A percentile compares a stretch with the other conserved stretches of the same genome.
Evolutionary conservation across 768 basidiomycete genomes (phyloP).

Genomic region (Podaxis rugospora): DNA sequence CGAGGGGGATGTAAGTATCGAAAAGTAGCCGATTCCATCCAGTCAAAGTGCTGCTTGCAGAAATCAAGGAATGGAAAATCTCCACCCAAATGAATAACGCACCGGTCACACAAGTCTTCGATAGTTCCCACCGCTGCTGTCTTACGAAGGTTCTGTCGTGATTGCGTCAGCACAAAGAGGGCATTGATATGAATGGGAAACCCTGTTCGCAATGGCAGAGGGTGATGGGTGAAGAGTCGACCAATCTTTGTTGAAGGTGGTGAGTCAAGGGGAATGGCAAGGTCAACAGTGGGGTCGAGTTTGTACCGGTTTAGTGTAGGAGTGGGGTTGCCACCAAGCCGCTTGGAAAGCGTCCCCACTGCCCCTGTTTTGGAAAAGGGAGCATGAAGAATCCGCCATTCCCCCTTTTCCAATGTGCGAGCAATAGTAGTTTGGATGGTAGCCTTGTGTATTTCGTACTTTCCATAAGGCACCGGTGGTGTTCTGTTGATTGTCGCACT

Average conservation of each 20-base stretch:
- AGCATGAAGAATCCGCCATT: constrained; percentile 32
- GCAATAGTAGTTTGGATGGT: constrained; percentile 7
- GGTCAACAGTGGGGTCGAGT: constrained; percentile 32
- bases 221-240: constrained; percentile 45
- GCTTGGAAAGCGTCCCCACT: constrained; percentile 19
- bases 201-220: constrained; percentile 39
- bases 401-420: constrained; percentile 12
- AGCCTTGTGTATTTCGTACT: constrained; percentile 11
- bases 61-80: background rate
- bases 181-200: constrained; percentile 44
- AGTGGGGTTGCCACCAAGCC: constrained; percentile 21
- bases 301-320: constrained; percentile 32
- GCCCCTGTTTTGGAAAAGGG: constrained; percentile 23
- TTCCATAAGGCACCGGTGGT: constrained; percentile 6
- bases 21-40: constrained; percentile 48
- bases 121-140: constrained; percentile 32
- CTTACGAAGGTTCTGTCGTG: constrained; percentile 41
- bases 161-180: constrained; percentile 40
- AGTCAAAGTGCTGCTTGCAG: constrained; percentile 30
- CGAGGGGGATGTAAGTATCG: constrained; percentile 35
- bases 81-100: constrained; percentile 13
- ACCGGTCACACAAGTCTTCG: constrained; percentile 36
- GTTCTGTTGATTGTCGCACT: background rate
- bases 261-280: constrained; percentile 28
- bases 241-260: constrained; percentile 20